Base-by-base conservation (phyloP, 2,329 filamentous ascomycete genomes). In the Annulohypoxylon truncatum region DNA sequence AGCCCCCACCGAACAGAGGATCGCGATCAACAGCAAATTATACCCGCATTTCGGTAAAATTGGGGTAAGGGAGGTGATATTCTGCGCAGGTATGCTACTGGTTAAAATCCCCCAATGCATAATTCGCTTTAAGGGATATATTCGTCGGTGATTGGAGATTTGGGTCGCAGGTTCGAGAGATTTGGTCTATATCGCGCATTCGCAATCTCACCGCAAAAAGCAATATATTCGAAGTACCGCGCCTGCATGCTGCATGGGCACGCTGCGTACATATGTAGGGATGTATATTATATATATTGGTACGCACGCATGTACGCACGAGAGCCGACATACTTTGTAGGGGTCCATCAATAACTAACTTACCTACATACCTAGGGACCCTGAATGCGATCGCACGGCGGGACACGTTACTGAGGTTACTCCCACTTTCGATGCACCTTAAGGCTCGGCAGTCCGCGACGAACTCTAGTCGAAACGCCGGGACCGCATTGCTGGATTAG, bases 401-500 rank as follows among this genome's bases (percentile, higher is more conserved):
- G 53, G n/a, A n/a, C 20, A 47, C 28, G 52, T 48, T 44, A 35
- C 22, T 54, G 26, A 64, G 47, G 50, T 38, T 35, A 46, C 10
- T 20, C 38, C 44, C 20, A 47, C 15, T 15, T 15, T 6, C 10
- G 33, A 10, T 6, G 33, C 33, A 35, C 33, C 33, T n/a, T 18
- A 5, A 4, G n/a, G 10, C 35, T 12, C 62, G 63, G 58, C 24
- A 62, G 46, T 59, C 44, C 44, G 54, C 31, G 44, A 31, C 38
- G 60, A 31, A 64, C 38, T 66, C 46, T 68, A 68, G 50, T 38
- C 60, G 66, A 68, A 68, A 68, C 66, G 26, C 18, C 29, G 46
- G 24, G 48, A 54, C 57, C 61, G 58, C 22, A 53, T 29, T 62
- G 56, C 57, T 61, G 57, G 61, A 64, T 61, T 67, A 15, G 55